A percentile compares a stretch with the other conserved stretches of the same genome.
These are phyloP conservation scores for Microsporum ferrugineum DNA, from an alignment of 2,329 filamentous ascomycete species.

Conservation along the genomic window DNA sequence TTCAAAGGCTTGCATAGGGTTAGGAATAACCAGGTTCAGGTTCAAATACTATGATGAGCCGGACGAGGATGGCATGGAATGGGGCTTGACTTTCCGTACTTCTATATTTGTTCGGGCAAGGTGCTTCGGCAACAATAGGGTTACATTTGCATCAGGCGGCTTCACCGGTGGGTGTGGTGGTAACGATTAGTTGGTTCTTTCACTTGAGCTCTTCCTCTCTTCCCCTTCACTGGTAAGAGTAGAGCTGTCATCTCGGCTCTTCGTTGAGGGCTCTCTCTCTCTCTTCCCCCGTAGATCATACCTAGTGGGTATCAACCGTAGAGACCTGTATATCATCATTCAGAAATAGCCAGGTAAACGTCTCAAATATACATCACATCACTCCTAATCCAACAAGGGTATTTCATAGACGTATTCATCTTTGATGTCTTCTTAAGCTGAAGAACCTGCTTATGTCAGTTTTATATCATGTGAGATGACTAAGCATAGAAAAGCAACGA, in stretches of 20 bases:
- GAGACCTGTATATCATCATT: too few species aligned
- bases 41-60: slow-evolving; percentile 21
- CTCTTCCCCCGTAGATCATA: too few species aligned
- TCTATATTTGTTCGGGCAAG: slow-evolving; percentile 15
- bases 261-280: too few species aligned
- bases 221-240: too few species aligned
- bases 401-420: not conserved
- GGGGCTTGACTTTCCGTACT: slow-evolving; percentile 18
- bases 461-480: not conserved
- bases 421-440: not conserved
- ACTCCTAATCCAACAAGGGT: too few species aligned
- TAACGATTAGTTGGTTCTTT: not conserved
- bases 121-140: slow-evolving; percentile 18
- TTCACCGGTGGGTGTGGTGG: slow-evolving; percentile 11
- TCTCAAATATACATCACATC: too few species aligned
- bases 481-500: slow-evolving; percentile 4
- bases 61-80: slow-evolving; percentile 17
- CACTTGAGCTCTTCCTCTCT: not conserved
- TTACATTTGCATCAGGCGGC: slow-evolving; percentile 7
- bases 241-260: too few species aligned
- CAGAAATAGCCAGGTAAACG: too few species aligned
- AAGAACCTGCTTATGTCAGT: not conserved
- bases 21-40: slow-evolving; percentile 17
- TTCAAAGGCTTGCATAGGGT: slow-evolving; percentile 16
- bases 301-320: too few species aligned